A percentile compares a stretch with the other conserved stretches of the same genome.
phyloP scores from a whole-genome alignment of 768 basidiomycete species.

The Termitomyces sp. region DNA sequence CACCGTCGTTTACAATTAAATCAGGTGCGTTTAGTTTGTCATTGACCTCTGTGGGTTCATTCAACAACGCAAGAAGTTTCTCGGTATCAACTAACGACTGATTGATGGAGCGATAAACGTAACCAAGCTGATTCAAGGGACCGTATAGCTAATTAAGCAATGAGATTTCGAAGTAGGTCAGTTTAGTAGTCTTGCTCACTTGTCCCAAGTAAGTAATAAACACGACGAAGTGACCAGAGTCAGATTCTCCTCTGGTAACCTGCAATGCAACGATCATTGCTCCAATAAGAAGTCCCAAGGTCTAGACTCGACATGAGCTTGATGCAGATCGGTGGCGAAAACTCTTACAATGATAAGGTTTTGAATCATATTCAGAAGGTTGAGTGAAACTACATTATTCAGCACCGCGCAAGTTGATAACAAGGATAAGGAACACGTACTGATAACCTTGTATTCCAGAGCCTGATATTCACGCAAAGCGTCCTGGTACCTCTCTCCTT shows the following conservation, averaged over 20 bases:
- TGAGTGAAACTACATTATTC: conserved; percentile 48
- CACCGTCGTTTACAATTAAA: conserved; percentile 64
- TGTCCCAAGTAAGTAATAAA: conserved; percentile 82
- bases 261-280: conserved; percentile 72
- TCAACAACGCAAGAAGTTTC: conserved; percentile 73
- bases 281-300: conserved; percentile 75
- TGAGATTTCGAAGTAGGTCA: background rate
- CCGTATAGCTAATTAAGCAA: conserved; percentile 48
- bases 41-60: conserved; percentile 78
- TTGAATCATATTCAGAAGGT: conserved; percentile 72
- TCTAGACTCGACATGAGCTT: conserved; percentile 31
- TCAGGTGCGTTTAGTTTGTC: conserved; percentile 74
- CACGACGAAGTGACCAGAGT: conserved; percentile 63
- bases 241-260: conserved; percentile 47
- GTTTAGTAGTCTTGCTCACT: conserved; percentile 28
- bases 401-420: background rate
- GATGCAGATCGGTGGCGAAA: background rate
- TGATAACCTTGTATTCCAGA: conserved; percentile 67
- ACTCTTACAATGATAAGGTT: conserved; percentile 70
- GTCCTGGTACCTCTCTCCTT: conserved; percentile 61
- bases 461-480: conserved; percentile 72
- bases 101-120: conserved; percentile 72
- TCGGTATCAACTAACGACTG: conserved; percentile 80
- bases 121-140: conserved; percentile 74
- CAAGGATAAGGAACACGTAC: conserved; percentile 31